These are phyloP conservation scores for Chytriomyces sp. DNA, from an alignment of 192 early-diverging fungal species.

Conservation along the genomic window DNA sequence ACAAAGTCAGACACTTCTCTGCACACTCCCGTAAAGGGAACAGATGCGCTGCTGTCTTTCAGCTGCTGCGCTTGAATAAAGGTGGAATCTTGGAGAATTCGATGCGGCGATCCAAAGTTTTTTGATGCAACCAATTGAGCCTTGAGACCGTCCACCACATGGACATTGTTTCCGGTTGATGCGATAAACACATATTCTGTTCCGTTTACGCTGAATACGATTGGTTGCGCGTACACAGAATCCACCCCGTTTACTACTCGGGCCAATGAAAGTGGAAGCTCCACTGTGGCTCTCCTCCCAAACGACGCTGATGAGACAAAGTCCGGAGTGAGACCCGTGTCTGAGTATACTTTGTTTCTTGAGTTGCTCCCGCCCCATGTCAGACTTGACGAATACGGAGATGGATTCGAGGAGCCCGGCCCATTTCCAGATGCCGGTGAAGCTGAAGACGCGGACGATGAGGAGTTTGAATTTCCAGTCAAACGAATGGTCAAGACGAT, in stretches of 20 bases:
- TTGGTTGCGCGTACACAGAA: constrained; percentile 23
- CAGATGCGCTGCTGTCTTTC: background rate
- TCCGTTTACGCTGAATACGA: constrained; percentile 18
- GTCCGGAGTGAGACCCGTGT: constrained; percentile 9
- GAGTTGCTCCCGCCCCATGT: constrained; percentile 20
- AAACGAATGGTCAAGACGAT: background rate
- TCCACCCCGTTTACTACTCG: background rate
- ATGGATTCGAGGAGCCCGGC: background rate
- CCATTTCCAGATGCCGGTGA: background rate
- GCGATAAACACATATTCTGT: constrained; percentile 1
- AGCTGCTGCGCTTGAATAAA: constrained; percentile 1
- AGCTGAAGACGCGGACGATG: background rate
- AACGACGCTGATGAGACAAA: background rate
- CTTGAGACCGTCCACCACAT: constrained; percentile 22
- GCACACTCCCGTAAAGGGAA: constrained; percentile 6
- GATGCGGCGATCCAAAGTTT: constrained; percentile 22
- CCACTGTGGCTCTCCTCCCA: background rate
- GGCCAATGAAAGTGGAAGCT: background rate
- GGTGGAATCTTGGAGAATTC: constrained; percentile 4
- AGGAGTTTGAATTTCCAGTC: background rate
- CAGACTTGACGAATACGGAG: background rate
- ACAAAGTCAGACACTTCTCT: constrained; percentile 26
- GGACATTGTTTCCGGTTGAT: constrained; percentile 26
- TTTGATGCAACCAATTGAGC: background rate
- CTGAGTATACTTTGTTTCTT: constrained; percentile 14